phyloP scores from a whole-genome alignment of 2,329 filamentous ascomycete genomes.

The Nothophaeocryptopus gaeumannii region DNA sequence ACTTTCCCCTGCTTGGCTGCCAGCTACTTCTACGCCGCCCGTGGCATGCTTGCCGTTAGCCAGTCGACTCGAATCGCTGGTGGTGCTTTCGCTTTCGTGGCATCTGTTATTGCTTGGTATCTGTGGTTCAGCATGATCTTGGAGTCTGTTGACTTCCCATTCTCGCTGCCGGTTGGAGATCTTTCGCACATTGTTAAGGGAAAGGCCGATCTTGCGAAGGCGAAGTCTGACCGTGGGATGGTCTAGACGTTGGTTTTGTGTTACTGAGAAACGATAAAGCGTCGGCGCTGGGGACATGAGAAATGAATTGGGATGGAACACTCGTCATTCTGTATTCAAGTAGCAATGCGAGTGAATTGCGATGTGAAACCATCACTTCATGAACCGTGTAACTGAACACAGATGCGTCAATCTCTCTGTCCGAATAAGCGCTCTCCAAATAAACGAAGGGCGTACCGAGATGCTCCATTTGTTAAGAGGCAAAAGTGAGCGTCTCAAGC shows the following conservation, averaged over 20 bases:
- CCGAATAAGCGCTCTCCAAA: too few relatives aligned
- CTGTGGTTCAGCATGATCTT: constrained; percentile 19
- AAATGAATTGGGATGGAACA: too few relatives aligned
- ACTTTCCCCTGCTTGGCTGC: constrained; percentile 20
- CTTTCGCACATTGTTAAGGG: constrained; percentile 21
- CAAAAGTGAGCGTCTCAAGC: too few relatives aligned
- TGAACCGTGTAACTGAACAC: too few relatives aligned
- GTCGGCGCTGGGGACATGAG: too few relatives aligned
- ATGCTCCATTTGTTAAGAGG: too few relatives aligned
- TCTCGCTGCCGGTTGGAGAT: constrained; percentile 20
- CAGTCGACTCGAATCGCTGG: constrained; percentile 10
- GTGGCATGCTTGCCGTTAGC: constrained; percentile 6
- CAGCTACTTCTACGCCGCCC: constrained; percentile 16
- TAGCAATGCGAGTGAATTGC: too few relatives aligned
- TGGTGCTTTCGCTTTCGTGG: constrained; percentile 15
- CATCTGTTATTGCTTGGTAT: constrained; percentile 18
- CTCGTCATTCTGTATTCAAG: too few relatives aligned
- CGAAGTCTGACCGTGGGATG: constrained; percentile 13
- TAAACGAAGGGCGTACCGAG: too few relatives aligned
- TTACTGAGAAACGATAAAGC: too few relatives aligned
- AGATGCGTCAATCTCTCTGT: too few relatives aligned
- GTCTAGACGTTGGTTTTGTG: constrained; percentile 2
- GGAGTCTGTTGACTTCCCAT: constrained; percentile 22
- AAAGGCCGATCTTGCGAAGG: constrained; percentile 11
- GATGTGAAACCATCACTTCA: too few relatives aligned